phyloP scores from a whole-genome alignment of 257 asterid species.

The Datura wrightii region DNA sequence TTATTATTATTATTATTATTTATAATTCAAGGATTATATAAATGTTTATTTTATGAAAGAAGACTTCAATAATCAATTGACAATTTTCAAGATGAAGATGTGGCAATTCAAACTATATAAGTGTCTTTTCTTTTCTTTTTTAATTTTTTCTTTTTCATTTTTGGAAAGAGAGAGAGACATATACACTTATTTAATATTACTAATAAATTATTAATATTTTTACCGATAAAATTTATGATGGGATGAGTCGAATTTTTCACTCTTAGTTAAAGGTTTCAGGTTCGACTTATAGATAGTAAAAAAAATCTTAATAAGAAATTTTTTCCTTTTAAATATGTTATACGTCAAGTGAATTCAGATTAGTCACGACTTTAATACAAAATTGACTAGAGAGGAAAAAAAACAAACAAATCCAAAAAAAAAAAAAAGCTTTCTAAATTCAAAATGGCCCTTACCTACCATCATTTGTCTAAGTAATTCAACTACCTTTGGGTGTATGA shows the following conservation, averaged over 20 bases:
- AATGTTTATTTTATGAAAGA: neutral
- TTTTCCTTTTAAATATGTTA: neutral
- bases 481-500: neutral
- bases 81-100: neutral
- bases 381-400: neutral
- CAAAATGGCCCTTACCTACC: slow-evolving; percentile 23
- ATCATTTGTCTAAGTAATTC: neutral
- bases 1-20: no score
- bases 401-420: neutral
- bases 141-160: neutral
- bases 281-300: no score
- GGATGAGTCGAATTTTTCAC: neutral
- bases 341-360: neutral
- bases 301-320: neutral
- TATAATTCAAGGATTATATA: neutral
- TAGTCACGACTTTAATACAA: neutral
- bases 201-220: neutral
- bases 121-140: neutral
- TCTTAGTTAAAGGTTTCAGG: neutral
- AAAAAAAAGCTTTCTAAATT: neutral
- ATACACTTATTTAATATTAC: neutral
- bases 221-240: neutral
- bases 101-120: neutral
- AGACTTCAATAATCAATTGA: neutral
- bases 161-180: neutral